Conservation (phyloP, 202 grass and related monocot species). For the Saccharum hybrid region DNA sequence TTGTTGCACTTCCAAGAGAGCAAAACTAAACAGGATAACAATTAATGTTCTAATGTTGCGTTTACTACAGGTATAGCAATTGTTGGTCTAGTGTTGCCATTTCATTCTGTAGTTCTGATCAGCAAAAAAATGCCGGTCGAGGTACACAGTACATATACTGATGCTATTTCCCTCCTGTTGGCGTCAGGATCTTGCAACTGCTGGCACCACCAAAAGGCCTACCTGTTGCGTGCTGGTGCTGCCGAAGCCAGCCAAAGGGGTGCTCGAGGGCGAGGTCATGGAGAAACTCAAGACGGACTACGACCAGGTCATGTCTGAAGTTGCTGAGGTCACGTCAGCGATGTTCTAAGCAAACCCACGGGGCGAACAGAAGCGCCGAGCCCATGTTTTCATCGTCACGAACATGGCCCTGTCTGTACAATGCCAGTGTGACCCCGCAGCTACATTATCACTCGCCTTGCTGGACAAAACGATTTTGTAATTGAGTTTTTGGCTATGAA, state of each 20-base stretch:
- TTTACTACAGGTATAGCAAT: not conserved
- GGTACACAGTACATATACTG: not conserved
- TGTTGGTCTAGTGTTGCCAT: not conserved
- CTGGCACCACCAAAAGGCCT: conserved; percentile 84
- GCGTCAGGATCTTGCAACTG: conserved; percentile 69
- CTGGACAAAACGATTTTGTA: not conserved
- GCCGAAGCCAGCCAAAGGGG: conserved; percentile 73
- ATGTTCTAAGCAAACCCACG: conserved; percentile 58
- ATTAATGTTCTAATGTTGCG: too few species aligned
- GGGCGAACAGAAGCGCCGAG: not conserved
- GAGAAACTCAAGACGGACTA: conserved; percentile 76
- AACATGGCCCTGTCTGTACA: conserved; percentile 2
- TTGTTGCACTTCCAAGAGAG: not conserved
- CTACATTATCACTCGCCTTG: not conserved
- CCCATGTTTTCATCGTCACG: not conserved
- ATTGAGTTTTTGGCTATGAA: conserved; percentile 2
- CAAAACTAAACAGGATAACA: not conserved
- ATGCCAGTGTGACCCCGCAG: not conserved
- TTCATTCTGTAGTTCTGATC: not conserved
- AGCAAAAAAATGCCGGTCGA: not conserved
- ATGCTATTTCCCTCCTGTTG: conserved; percentile 9
- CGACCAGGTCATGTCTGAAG: conserved; percentile 63
- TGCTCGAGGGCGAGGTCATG: conserved; percentile 67
- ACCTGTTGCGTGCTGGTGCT: conserved; percentile 76
- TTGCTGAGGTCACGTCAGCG: conserved; percentile 56